Percentiles rank a stretch among this genome's conserved stretches.
Evolutionary conservation across 768 basidiomycete species (phyloP).

Genomic region (Cyathus striatus): DNA sequence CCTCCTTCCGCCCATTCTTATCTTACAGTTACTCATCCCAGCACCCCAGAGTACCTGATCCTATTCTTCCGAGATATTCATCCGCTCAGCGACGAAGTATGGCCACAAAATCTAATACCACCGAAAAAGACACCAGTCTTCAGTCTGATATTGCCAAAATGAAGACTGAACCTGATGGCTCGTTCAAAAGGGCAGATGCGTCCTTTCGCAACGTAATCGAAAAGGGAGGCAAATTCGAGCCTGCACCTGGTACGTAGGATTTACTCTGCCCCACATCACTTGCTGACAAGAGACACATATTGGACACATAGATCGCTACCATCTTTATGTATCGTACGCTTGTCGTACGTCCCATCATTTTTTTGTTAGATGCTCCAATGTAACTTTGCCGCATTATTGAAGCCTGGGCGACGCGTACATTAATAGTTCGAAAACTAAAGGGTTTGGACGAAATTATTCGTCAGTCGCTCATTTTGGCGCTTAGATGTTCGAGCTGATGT

Average conservation of each 20-base stretch:
- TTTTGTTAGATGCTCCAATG: slow-evolving; percentile 6
- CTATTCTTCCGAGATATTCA: slow-evolving; percentile 6
- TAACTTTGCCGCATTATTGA: not conserved
- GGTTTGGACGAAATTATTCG: slow-evolving; percentile 83
- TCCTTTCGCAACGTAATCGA: slow-evolving; percentile 54
- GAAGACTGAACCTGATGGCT: slow-evolving; percentile 53
- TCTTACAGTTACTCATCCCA: no score
- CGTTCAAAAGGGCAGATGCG: slow-evolving; percentile 48
- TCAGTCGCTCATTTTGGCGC: slow-evolving; percentile 27
- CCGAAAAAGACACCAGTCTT: slow-evolving; percentile 19
- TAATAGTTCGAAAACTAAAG: slow-evolving; percentile 89
- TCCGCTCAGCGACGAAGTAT: slow-evolving; percentile 13
- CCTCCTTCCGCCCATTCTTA: no score
- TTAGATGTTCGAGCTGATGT: not conserved
- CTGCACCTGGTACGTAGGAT: slow-evolving; percentile 79
- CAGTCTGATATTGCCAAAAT: slow-evolving; percentile 52
- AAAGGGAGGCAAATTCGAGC: slow-evolving; percentile 35
- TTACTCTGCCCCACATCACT: no score
- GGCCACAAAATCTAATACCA: slow-evolving; percentile 17
- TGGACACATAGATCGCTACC: slow-evolving; percentile 66
- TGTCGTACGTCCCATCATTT: slow-evolving; percentile 55
- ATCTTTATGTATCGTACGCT: slow-evolving; percentile 83
- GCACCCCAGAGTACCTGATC: no score
- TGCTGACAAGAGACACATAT: no score
- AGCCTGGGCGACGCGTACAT: slow-evolving; percentile 93